Base-by-base conservation (phyloP, 2,329 filamentous ascomycete species). In the Claviceps sp. region DNA sequence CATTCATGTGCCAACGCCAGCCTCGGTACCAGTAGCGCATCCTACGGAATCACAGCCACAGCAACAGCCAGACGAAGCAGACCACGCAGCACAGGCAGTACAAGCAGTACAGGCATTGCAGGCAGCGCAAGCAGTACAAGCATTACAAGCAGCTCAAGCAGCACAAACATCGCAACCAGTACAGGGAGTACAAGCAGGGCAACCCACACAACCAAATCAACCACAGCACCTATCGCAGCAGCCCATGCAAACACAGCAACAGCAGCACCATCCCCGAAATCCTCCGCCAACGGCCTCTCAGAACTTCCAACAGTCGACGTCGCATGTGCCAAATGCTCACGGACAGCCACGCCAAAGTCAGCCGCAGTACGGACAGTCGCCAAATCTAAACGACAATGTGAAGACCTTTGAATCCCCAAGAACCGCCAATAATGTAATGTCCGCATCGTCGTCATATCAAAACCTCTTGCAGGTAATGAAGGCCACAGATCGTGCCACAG, bases 401-500 rank as follows among this genome's bases (percentile, higher is more conserved):
- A 9, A 20, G 43, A 47, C 38, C 11, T 50, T 40, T 41, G 16
- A 43, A 36, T 48, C 53, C 14, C 50, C 53, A 4, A 43, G n/a
- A 34, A 37, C 38, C 13, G 13, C 13, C 20, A n/a, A 9, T 7
- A 7, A 16, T 13, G 18, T 16, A 2, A 8, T n/a, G 9, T 20
- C 18, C 40, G 22, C 3, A 14, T 40, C 43, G 20, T 5, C 50
- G n/a, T 18, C 36, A 5, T 54, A 54, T 48, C 40, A 43, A n/a
- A 44, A 55, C 3, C 55, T 68, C 34, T 24, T 48, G 1, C 36
- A 54, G 3, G 34, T 68, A 20, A 61, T 79, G 4, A 64, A 67
- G 16, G 67, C 68, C 43, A 64, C 70, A 14, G 56, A 70, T 6
- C 65, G 74, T 0, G 64, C 71, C 36, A 68, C 70, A n/a, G 72